Percentiles rank a stretch among this genome's conserved stretches.
Conservation (phyloP, 2,329 filamentous ascomycete genomes). For the Fusarium annulatum region DNA sequence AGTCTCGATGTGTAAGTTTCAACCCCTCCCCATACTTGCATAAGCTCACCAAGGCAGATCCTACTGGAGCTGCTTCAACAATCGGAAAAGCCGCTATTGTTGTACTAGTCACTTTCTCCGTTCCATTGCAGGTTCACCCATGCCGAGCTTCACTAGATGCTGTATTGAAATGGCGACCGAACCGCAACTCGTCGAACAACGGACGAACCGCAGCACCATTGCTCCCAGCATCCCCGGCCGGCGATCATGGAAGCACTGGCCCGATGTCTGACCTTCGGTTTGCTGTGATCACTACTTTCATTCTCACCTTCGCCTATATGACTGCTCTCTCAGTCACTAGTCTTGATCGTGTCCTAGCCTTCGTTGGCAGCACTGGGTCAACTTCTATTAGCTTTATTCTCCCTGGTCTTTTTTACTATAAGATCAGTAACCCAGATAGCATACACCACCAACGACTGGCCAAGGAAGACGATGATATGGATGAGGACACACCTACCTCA, state of each 20-base stretch:
- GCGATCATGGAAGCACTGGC: slow-evolving; percentile 64
- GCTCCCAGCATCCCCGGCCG: slow-evolving; percentile 51
- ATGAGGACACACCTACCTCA: slow-evolving; percentile 61
- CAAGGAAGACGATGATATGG: slow-evolving; percentile 91
- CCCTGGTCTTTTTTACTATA: slow-evolving; percentile 97
- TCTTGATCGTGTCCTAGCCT: slow-evolving; percentile 90
- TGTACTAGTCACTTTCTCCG: slow-evolving; percentile 94
- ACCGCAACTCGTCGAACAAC: slow-evolving; percentile 53
- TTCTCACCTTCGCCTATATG: slow-evolving; percentile 86
- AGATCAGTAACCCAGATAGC: slow-evolving; percentile 92
- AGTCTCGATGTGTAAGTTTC: slow-evolving; percentile 82
- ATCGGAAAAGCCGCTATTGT: slow-evolving; percentile 97
- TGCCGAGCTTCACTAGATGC: slow-evolving; percentile 96
- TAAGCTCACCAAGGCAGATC: slow-evolving; percentile 49
- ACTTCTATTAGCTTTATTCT: slow-evolving; percentile 98
- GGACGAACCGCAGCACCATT: slow-evolving; percentile 57
- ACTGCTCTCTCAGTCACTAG: slow-evolving; percentile 92
- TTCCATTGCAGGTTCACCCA: slow-evolving; percentile 94
- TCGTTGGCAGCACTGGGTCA: slow-evolving; percentile 92
- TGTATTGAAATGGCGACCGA: slow-evolving; percentile 90
- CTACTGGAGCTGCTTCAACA: slow-evolving; percentile 75
- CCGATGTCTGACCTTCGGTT: slow-evolving; percentile 89
- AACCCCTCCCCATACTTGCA: not conserved
- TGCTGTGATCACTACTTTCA: slow-evolving; percentile 85
- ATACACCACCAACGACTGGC: slow-evolving; percentile 85